These are phyloP conservation scores for Aspergillus egyptiacus DNA, from an alignment of 495 filamentous ascomycete species.

Conservation along the genomic window DNA sequence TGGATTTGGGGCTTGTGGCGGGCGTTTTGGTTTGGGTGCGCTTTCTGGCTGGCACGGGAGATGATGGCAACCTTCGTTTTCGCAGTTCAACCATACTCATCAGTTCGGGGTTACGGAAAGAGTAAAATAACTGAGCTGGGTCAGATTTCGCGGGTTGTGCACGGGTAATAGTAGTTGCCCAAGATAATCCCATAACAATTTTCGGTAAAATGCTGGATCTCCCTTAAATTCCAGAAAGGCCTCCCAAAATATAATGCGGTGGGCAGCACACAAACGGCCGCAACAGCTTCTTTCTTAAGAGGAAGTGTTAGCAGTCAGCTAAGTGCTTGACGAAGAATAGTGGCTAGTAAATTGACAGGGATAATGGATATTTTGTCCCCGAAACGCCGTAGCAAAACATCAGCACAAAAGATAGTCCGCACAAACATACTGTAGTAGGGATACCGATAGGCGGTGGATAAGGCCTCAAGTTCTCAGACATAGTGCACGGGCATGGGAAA, in stretches of 20 bases:
- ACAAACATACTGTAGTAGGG: not conserved
- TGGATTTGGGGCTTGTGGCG: slow-evolving; percentile 38
- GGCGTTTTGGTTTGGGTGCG: slow-evolving; percentile 38
- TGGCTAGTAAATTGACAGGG: not conserved
- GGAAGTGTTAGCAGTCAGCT: not conserved
- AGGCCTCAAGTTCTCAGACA: slow-evolving; percentile 35
- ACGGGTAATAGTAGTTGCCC: not conserved
- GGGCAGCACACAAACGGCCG: not conserved
- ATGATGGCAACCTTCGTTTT: slow-evolving; percentile 66
- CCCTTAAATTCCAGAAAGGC: not conserved
- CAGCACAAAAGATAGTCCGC: too few species aligned
- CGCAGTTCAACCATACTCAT: slow-evolving; percentile 57
- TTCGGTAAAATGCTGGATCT: not conserved
- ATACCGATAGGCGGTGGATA: not conserved
- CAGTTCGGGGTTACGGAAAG: not conserved
- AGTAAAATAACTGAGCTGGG: not conserved
- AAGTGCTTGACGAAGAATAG: slow-evolving; percentile 4
- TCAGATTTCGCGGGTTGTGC: too few species aligned
- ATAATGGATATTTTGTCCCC: not conserved
- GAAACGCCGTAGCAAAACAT: not conserved
- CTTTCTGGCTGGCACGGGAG: slow-evolving; percentile 51
- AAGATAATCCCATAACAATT: not conserved
- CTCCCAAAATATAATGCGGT: not conserved
- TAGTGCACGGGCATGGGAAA: too few species aligned
- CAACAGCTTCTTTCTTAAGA: too few species aligned